Base-by-base conservation (phyloP, 805 yeast species). In the Kockiozyma suomiensis region DNA sequence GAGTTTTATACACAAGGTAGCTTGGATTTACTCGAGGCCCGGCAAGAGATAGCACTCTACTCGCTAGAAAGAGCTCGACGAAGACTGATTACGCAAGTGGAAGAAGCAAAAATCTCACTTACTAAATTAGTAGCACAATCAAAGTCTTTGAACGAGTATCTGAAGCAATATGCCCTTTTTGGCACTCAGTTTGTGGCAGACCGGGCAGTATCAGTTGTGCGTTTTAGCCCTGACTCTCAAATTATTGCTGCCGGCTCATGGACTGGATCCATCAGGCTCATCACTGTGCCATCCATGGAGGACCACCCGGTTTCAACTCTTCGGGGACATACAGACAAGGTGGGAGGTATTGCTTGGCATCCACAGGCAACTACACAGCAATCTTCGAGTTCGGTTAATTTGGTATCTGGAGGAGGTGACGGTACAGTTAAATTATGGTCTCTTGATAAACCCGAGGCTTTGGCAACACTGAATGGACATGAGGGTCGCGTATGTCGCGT, bases 1-100 rank as follows among this genome's bases (percentile, higher is more conserved):
- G 96, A 90, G 61, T 91, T 87, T 69, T 90, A 84, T 69, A 90
- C 97, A 0, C 96, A 96, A 0, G 97, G 96, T 0, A 73, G 81
- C 0, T 75, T 74, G 2, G 81, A 78, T 4, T 72, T 92, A 8
- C 73, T 79, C 6, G 74, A 77, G 1, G 79, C 83, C 0, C 78
- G 98, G 53, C 70, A 74, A 38, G 61, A 65, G 1, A 76, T 92
- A 0, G 81, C 90, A 0, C 61, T 73, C 4, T 74, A 73, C 56
- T 86, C 96, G 0, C 66, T 87, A 2, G 45, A 56, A 0, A 72
- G 72, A 37, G 64, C 68, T 10, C 35, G 54, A 15, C 49, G 17
- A 21, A 42, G 66, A 25, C 61, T 51, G 12, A 45, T 19, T 15
- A 32, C 12, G 38, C 64, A 61, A 17, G 43, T 43, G 5, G 30